Percentiles rank a stretch among this genome's conserved stretches.
Conservation (phyloP, 768 basidiomycete species). For the Serendipita indica region DNA sequence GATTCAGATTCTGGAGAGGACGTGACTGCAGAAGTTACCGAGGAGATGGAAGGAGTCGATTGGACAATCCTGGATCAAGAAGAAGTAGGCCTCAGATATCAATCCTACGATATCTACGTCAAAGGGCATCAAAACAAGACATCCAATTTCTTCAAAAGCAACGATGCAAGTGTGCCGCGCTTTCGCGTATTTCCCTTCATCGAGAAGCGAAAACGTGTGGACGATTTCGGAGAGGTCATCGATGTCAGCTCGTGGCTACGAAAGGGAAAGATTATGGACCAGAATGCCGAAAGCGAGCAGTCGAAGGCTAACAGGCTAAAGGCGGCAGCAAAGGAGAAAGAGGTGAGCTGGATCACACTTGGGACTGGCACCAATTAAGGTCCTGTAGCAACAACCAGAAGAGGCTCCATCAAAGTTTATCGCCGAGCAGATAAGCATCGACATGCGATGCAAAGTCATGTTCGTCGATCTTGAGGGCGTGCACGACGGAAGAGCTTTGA, state of each 20-base stretch:
- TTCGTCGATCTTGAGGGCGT: slow-evolving; percentile 95
- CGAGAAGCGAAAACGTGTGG: slow-evolving; percentile 81
- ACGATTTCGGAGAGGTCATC: slow-evolving; percentile 89
- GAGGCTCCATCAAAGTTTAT: slow-evolving; percentile 91
- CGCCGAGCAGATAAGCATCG: slow-evolving; percentile 56
- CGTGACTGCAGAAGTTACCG: slow-evolving; percentile 41
- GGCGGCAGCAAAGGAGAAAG: slow-evolving; percentile 64
- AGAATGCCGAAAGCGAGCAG: slow-evolving; percentile 75
- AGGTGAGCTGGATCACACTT: slow-evolving; percentile 32
- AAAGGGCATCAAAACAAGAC: slow-evolving; percentile 88
- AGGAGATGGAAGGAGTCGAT: slow-evolving; percentile 40
- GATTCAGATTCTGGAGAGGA: slow-evolving; percentile 42
- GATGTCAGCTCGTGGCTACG: slow-evolving; percentile 94
- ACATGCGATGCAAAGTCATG: slow-evolving; percentile 70
- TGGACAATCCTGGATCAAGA: slow-evolving; percentile 59
- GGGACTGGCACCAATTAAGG: background rate
- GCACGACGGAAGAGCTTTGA: slow-evolving; percentile 92
- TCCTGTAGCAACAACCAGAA: slow-evolving; percentile 44
- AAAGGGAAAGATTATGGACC: slow-evolving; percentile 80
- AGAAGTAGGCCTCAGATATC: slow-evolving; percentile 54
- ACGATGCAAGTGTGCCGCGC: slow-evolving; percentile 53
- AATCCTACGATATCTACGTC: slow-evolving; percentile 92
- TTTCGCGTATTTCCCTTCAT: slow-evolving; percentile 97
- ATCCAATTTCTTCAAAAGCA: slow-evolving; percentile 74
- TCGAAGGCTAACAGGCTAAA: slow-evolving; percentile 48